A percentile compares a stretch with the other conserved stretches of the same genome.
These are phyloP conservation scores for Microdochium bolleyi DNA, from an alignment of 2,329 filamentous ascomycete species.

Conservation along the genomic window DNA sequence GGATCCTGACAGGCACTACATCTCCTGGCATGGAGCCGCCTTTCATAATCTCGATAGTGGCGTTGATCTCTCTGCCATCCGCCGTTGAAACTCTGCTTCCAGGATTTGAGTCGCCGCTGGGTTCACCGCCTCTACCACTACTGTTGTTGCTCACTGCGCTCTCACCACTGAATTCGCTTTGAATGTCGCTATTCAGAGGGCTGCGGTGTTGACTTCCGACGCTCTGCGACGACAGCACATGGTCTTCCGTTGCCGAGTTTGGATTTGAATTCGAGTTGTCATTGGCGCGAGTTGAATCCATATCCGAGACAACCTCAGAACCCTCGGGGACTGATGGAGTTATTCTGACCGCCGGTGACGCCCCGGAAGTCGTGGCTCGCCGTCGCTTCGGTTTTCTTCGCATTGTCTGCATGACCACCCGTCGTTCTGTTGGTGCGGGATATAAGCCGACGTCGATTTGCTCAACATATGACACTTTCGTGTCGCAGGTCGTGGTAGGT, in stretches of 20 bases:
- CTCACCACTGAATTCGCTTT: slow-evolving; percentile 65
- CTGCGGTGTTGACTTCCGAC: slow-evolving; percentile 26
- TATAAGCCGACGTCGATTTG: slow-evolving; percentile 77
- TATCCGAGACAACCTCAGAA: slow-evolving; percentile 25
- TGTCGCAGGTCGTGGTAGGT: slow-evolving; percentile 71
- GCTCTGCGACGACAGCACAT: slow-evolving; percentile 17
- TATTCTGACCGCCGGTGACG: slow-evolving; percentile 22
- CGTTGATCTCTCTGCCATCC: slow-evolving; percentile 75
- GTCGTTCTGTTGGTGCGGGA: slow-evolving; percentile 65
- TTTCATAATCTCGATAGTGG: slow-evolving; percentile 73
- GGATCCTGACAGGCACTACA: slow-evolving; percentile 68
- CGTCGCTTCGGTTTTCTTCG: slow-evolving; percentile 61
- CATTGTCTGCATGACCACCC: slow-evolving; percentile 82
- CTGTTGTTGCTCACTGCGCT: slow-evolving; percentile 61
- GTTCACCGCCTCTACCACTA: slow-evolving; percentile 33
- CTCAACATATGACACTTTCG: slow-evolving; percentile 72
- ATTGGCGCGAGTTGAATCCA: slow-evolving; percentile 25
- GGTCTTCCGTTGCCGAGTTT: slow-evolving; percentile 23
- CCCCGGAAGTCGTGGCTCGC: slow-evolving; percentile 39
- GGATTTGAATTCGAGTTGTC: slow-evolving; percentile 27
- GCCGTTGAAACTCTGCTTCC: slow-evolving; percentile 42
- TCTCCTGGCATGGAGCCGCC: slow-evolving; percentile 85
- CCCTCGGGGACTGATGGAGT: slow-evolving; percentile 30
- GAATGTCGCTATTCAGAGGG: slow-evolving; percentile 42
- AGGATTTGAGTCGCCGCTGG: slow-evolving; percentile 38